Conservation (phyloP, 2,329 filamentous ascomycete genomes). For the Emergomyces africanus region DNA sequence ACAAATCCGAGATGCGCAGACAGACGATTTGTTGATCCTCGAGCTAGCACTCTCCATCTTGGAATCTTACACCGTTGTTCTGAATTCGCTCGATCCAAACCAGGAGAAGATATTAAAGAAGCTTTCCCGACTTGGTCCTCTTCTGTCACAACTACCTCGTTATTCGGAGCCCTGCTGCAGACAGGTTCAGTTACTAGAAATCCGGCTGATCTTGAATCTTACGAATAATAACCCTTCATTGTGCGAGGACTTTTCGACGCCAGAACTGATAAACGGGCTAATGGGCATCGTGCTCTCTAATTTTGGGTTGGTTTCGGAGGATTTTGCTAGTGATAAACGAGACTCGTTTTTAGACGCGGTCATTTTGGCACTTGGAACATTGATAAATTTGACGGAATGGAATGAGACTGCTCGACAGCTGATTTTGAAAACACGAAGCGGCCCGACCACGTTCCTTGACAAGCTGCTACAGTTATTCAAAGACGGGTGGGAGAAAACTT, state of each 20-base stretch:
- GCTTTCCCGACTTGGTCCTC: constrained; percentile 24
- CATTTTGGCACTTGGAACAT: constrained; percentile 63
- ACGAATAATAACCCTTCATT: constrained; percentile 67
- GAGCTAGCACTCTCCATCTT: constrained; percentile 23
- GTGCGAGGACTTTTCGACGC: constrained; percentile 52
- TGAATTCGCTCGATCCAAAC: constrained; percentile 15
- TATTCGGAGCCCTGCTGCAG: constrained; percentile 11
- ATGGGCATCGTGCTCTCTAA: constrained; percentile 24
- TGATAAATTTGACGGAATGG: constrained; percentile 81
- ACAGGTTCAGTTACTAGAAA: constrained; percentile 29
- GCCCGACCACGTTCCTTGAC: constrained; percentile 37
- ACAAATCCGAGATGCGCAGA: not conserved
- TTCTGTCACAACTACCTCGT: constrained; percentile 21
- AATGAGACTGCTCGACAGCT: constrained; percentile 48
- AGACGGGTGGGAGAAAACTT: constrained; percentile 51
- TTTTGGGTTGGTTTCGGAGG: constrained; percentile 18
- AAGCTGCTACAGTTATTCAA: constrained; percentile 53
- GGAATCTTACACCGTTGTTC: constrained; percentile 24
- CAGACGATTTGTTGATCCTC: constrained; percentile 15
- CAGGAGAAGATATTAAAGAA: constrained; percentile 17
- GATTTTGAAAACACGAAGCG: constrained; percentile 28
- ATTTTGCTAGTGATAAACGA: constrained; percentile 31
- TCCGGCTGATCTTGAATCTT: constrained; percentile 69
- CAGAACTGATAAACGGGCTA: constrained; percentile 25
- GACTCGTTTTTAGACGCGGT: constrained; percentile 55